Conservation (phyloP, 768 basidiomycete genomes). For the Hericium coralloides region DNA sequence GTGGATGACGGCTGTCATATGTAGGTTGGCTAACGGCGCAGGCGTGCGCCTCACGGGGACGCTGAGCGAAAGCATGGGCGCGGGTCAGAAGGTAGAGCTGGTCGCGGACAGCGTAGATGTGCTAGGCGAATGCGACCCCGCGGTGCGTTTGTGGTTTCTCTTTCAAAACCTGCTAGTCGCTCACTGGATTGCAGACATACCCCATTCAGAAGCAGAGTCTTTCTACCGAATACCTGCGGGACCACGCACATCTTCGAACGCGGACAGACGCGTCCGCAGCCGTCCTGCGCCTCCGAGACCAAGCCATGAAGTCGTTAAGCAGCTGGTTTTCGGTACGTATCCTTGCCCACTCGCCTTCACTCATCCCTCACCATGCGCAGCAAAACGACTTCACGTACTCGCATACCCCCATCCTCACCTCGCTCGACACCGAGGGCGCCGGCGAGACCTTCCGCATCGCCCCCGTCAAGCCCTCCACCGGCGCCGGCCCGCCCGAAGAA, state of each 20-base stretch:
- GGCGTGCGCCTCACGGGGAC: slow-evolving; percentile 42
- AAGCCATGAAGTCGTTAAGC: slow-evolving; percentile 45
- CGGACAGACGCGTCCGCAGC: slow-evolving; percentile 65
- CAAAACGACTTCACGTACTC: slow-evolving; percentile 67
- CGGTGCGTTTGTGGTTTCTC: slow-evolving; percentile 26
- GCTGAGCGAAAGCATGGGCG: slow-evolving; percentile 37
- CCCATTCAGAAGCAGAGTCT: slow-evolving; percentile 89
- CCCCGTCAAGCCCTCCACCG: slow-evolving; percentile 21
- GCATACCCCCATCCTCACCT: slow-evolving; percentile 84
- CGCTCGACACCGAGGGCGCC: slow-evolving; percentile 92
- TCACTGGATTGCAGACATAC: slow-evolving; percentile 48
- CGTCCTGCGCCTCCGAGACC: slow-evolving; percentile 67
- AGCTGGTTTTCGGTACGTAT: slow-evolving; percentile 59
- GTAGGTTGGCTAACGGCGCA: slow-evolving; percentile 44
- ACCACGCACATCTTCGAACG: slow-evolving; percentile 81
- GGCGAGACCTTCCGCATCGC: slow-evolving; percentile 83
- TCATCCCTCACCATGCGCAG: slow-evolving; percentile 27
- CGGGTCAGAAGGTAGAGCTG: slow-evolving; percentile 45
- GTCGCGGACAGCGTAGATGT: slow-evolving; percentile 38
- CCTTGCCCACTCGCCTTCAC: not conserved
- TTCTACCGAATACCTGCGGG: slow-evolving; percentile 71
- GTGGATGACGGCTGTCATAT: too few species aligned
- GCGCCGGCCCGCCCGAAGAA: slow-evolving; percentile 25
- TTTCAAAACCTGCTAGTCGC: not conserved
- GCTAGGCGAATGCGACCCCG: slow-evolving; percentile 50